Base-by-base conservation (phyloP, 1,139 yeast genomes). In the Pichia inconspicua region DNA sequence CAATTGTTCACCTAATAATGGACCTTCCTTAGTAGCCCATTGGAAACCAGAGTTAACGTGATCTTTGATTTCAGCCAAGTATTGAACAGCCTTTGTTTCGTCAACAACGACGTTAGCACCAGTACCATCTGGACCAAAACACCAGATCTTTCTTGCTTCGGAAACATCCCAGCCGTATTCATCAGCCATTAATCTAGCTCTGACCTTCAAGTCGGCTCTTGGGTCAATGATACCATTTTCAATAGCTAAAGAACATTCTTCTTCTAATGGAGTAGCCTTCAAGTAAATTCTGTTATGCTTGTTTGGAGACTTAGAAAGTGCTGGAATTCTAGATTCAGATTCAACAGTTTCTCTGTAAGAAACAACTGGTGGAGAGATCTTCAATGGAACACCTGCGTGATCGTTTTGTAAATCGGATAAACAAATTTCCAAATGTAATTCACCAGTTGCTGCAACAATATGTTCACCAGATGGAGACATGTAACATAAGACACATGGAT, bases 1-100 rank as follows among this genome's bases (percentile, higher is more conserved):
- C 78, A 87, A 76, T 74, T 75, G 78, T 82, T 92, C 98, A 79
- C 95, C 96, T 69, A 92, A 80, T 72, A 92, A 77, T 71, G 98
- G 98, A 82, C 98, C 98, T 77, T 94, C 97, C 82, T 87, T 90
- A 71, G 97, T 80, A 76, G 97, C 97, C 97, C 97, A 92, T 81
- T 92, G 97, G 97, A 90, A 92, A 73, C 96, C 97, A 72, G 98
- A 92, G 69, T 90, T 96, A 69, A 90, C 96, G 69, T 96, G 90
- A 76, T 92, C 98, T 87, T 92, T 92, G 82, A 92, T 92, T 82
- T 92, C 98, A 75, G 82, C 75, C 79, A 92, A 84, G 90, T 90
- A 92, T 80, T 92, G 97, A 58, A 92, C 97, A 68, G 98, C 97
- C 92, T 92, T 92, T 70, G 98, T 90, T 80, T 90, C 97, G 80